Percentiles rank a stretch among this genome's conserved stretches.
phyloP scores from a whole-genome alignment of 1,284 basidiomycete species.

The Chondrostereum purpureum region DNA sequence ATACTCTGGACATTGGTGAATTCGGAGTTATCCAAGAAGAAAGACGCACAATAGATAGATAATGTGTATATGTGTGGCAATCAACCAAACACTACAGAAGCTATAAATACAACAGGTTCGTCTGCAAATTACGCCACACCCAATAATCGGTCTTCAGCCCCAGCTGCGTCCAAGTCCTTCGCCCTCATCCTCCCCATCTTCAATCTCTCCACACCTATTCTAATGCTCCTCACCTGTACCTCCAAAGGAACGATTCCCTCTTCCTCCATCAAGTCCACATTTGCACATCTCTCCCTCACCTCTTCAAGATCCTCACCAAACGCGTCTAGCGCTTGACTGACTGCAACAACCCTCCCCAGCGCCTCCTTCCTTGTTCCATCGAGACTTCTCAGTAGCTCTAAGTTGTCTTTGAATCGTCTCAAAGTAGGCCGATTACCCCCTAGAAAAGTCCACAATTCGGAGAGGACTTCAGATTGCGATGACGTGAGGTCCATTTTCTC shows the following conservation, averaged over 20 bases:
- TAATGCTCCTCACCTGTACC: conserved; percentile 67
- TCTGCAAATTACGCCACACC: neutral
- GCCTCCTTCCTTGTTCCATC: conserved; percentile 53
- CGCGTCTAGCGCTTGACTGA: conserved; percentile 50
- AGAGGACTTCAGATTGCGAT: conserved; percentile 48
- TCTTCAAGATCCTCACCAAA: conserved; percentile 72
- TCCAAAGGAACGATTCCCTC: conserved; percentile 56
- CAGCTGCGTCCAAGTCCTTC: conserved; percentile 30
- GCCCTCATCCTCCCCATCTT: conserved; percentile 47
- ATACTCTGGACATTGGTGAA: too few relatives aligned
- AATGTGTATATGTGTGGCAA: too few relatives aligned
- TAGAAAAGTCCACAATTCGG: conserved; percentile 58
- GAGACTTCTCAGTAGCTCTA: conserved; percentile 46
- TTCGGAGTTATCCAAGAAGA: too few relatives aligned
- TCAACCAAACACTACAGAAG: too few relatives aligned
- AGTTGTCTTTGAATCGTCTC: conserved; percentile 41
- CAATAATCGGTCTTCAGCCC: conserved; percentile 23
- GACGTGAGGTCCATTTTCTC: conserved; percentile 43
- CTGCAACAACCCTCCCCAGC: conserved; percentile 51
- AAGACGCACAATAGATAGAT: too few relatives aligned
- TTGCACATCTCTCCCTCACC: conserved; percentile 57
- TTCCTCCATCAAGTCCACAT: conserved; percentile 49
- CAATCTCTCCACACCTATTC: conserved; percentile 54
- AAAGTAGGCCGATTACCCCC: conserved; percentile 50
- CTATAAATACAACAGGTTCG: too few relatives aligned